These are phyloP conservation scores for Xylaria sp. DNA, from an alignment of 2,329 filamentous ascomycete genomes.

Conservation along the genomic window DNA sequence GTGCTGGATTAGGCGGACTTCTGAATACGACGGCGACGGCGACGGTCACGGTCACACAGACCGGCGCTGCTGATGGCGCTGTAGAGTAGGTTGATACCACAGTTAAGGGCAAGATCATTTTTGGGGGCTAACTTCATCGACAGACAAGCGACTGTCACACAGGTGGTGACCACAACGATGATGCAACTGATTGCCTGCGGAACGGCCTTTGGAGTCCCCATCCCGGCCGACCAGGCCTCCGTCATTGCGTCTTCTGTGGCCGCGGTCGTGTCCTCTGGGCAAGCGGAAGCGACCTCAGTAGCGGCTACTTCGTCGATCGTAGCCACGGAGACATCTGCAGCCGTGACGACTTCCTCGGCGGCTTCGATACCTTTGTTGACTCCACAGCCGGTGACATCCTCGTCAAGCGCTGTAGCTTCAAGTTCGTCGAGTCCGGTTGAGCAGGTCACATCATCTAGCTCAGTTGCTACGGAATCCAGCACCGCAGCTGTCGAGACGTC, in stretches of 20 bases:
- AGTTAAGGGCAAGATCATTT: slow-evolving; percentile 1
- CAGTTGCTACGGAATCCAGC: not conserved
- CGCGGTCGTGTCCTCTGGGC: slow-evolving; percentile 29
- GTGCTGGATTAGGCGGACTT: slow-evolving; percentile 3
- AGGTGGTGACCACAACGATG: slow-evolving; percentile 37
- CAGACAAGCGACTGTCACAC: slow-evolving; percentile 31
- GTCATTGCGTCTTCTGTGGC: slow-evolving; percentile 37
- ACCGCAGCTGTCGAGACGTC: not conserved
- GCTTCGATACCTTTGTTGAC: not conserved
- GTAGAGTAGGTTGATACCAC: slow-evolving; percentile 19
- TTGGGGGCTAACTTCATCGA: slow-evolving; percentile 4
- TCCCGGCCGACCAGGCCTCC: slow-evolving; percentile 34
- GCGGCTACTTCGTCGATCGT: slow-evolving; percentile 13
- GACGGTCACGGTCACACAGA: slow-evolving; percentile 46
- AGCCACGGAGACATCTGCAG: slow-evolving; percentile 1
- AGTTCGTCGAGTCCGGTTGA: not conserved
- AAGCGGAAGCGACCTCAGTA: slow-evolving; percentile 18
- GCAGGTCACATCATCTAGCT: not conserved
- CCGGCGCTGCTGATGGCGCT: slow-evolving; percentile 11
- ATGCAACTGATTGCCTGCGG: slow-evolving; percentile 41
- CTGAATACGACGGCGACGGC: slow-evolving; percentile 11
- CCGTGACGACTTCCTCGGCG: slow-evolving; percentile 2
- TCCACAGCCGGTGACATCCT: slow-evolving; percentile 7
- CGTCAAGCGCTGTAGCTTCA: not conserved
- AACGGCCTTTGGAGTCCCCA: slow-evolving; percentile 27